Evolutionary conservation across 352 stramenopile species (phyloP).

Genomic region (Phytopythium cucurbitacearum): DNA sequence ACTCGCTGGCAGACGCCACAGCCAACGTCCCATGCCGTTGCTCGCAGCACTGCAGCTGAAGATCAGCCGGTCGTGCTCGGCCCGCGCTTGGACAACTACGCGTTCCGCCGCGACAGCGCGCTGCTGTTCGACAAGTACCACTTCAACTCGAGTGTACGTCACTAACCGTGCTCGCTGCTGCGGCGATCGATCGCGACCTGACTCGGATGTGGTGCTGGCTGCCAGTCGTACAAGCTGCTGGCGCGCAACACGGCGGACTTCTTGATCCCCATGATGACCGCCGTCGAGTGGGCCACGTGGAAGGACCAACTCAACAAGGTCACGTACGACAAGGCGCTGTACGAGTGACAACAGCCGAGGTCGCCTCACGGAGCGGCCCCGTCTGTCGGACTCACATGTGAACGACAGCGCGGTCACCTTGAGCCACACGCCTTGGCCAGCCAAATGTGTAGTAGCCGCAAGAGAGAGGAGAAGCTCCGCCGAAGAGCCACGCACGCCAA

Average conservation of each 20-base stretch:
- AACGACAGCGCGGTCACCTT: background rate
- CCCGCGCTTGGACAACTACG: conserved; percentile 68
- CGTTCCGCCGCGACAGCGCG: conserved; percentile 54
- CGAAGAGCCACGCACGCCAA: too few species aligned
- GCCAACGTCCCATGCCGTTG: background rate
- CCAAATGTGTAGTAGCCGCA: background rate
- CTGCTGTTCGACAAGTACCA: conserved; percentile 72
- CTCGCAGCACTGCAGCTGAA: conserved; percentile 53
- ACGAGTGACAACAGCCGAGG: conserved; percentile 39
- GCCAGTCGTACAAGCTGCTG: conserved; percentile 71
- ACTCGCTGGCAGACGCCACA: background rate
- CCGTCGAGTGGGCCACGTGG: conserved; percentile 80
- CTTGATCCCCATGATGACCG: conserved; percentile 77
- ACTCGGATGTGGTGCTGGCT: background rate
- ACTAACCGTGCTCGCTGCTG: background rate
- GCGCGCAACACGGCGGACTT: conserved; percentile 74
- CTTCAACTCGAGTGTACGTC: conserved; percentile 74
- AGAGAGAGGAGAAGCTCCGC: too few species aligned
- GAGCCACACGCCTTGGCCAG: background rate
- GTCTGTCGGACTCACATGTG: too few species aligned
- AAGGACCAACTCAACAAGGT: conserved; percentile 74
- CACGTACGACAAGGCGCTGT: conserved; percentile 75
- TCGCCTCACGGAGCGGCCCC: background rate
- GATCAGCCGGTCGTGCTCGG: conserved; percentile 62
- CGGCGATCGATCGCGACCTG: too few species aligned